Base-by-base conservation (phyloP, 768 basidiomycete genomes). In the Macrolepiota fuliginosa region DNA sequence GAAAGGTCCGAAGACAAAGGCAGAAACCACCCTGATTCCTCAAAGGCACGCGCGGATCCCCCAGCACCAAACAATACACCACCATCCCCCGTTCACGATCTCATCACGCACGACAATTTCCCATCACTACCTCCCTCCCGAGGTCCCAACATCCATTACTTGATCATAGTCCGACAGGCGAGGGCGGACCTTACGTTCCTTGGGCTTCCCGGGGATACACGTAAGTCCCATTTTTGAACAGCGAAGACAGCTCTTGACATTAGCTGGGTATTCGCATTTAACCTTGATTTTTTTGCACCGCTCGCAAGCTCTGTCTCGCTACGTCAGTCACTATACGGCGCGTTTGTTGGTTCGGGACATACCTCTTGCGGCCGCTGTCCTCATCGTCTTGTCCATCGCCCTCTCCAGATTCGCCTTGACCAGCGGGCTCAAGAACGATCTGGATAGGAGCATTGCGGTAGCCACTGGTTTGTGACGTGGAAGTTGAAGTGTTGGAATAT, bases 281-380 rank as follows among this genome's bases (percentile, higher is more conserved):
- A 61, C 59, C 17, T 61, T 61, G 40, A 61, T 53, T 22, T 61
- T 61, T n/a, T 35, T 61, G 59, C 59, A 61, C 4, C 59, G 59
- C 52, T 61, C 59, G 17, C 59, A 61, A 36, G 59, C 59, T 39
- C 59, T 58, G 36, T 32, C 10, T 9, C 15, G 27, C 17, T 45
- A 32, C 29, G 29, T 32, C 29, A 32, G 29, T 7, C 7, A 32
- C 29, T 7, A 32, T 7, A 32, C 29, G n/a, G n/a, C n/a, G n/a
- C n/a, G n/a, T n/a, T n/a, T n/a, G n/a, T n/a, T n/a, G n/a, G n/a
- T n/a, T n/a, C n/a, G n/a, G n/a, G n/a, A 25, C 56, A 19, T 58
- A 58, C 56, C 46, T 58, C 32, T 58, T 58, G 17, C 47, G 56
- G 47, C 56, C 47, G 46, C n/a, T 27, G 17, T 58, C 56, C 47